Evolutionary conservation across 2,329 filamentous ascomycete genomes (phyloP).

Genomic region (Xylaria sp.): DNA sequence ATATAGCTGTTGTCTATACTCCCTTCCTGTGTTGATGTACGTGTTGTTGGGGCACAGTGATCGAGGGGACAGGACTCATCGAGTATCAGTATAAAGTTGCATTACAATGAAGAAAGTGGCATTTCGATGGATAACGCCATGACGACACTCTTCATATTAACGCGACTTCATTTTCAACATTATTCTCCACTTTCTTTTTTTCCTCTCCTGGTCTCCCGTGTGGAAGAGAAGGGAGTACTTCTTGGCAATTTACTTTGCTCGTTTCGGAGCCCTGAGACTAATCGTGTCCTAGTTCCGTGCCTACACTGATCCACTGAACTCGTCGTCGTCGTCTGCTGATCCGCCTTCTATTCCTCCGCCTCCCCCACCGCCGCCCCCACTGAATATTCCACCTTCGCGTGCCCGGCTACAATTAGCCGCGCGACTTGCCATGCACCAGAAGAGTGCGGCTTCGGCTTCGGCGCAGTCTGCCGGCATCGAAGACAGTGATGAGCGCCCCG

Average conservation of each 20-base stretch:
- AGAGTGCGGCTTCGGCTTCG: constrained; percentile 58
- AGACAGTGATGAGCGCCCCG: constrained; percentile 47
- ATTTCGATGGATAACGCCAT: neutral
- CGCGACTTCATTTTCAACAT: neutral
- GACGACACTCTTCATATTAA: neutral
- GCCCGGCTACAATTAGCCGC: constrained; percentile 91
- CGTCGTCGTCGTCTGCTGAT: constrained; percentile 54
- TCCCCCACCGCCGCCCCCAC: constrained; percentile 73
- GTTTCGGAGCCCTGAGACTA: constrained; percentile 17
- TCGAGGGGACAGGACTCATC: neutral
- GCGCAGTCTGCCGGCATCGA: constrained; percentile 48
- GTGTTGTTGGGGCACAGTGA: neutral
- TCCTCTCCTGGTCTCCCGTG: neutral
- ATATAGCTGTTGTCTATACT: constrained; percentile 20
- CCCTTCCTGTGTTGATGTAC: constrained; percentile 13
- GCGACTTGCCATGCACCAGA: constrained; percentile 76
- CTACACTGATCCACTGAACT: constrained; percentile 62
- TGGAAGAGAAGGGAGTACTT: neutral
- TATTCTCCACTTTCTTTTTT: neutral
- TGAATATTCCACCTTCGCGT: constrained; percentile 85
- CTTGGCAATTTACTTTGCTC: neutral
- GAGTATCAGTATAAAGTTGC: neutral
- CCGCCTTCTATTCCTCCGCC: constrained; percentile 65
- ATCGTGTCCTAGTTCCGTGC: constrained; percentile 57
- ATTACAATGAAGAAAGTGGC: neutral